Evolutionary conservation across 2,329 filamentous ascomycete species (phyloP).

Genomic region (Pseudofabraea citricarpa): DNA sequence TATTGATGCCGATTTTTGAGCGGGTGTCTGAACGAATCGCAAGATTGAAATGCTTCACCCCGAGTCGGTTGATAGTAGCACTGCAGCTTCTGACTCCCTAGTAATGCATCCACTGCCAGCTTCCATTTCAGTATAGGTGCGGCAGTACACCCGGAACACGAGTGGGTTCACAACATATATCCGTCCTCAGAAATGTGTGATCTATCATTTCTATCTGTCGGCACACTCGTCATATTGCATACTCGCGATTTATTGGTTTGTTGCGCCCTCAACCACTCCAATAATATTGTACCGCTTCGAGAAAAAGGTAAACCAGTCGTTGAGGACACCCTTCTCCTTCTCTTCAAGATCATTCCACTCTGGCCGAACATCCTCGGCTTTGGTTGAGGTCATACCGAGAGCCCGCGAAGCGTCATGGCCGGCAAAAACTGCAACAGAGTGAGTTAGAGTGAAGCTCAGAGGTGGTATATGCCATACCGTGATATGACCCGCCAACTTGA

Average conservation of each 20-base stretch:
- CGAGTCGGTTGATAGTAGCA: too few relatives aligned
- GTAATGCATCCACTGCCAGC: too few relatives aligned
- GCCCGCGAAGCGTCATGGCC: conserved; percentile 95
- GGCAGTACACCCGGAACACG: too few relatives aligned
- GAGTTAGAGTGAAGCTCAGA: conserved; percentile 2
- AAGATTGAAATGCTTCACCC: too few relatives aligned
- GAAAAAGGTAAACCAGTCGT: conserved; percentile 96
- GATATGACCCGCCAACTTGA: conserved; percentile 74
- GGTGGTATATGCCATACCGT: conserved; percentile 50
- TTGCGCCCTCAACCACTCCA: conserved; percentile 58
- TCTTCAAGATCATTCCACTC: conserved; percentile 82
- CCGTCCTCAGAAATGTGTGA: too few relatives aligned
- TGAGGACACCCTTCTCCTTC: conserved; percentile 76
- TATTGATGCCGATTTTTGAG: too few relatives aligned
- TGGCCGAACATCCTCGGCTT: conserved; percentile 73
- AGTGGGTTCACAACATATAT: too few relatives aligned
- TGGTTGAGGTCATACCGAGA: conserved; percentile 80
- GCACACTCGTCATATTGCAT: too few relatives aligned
- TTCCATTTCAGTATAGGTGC: too few relatives aligned
- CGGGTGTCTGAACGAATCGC: too few relatives aligned
- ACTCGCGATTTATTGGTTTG: conserved; percentile 38
- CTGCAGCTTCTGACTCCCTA: too few relatives aligned
- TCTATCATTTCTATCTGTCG: too few relatives aligned
- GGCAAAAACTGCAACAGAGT: conserved; percentile 67
- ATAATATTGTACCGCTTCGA: conserved; percentile 94